Evolutionary conservation across 257 asterid genomes (phyloP).

Genomic region (Anisodus acutangulus): DNA sequence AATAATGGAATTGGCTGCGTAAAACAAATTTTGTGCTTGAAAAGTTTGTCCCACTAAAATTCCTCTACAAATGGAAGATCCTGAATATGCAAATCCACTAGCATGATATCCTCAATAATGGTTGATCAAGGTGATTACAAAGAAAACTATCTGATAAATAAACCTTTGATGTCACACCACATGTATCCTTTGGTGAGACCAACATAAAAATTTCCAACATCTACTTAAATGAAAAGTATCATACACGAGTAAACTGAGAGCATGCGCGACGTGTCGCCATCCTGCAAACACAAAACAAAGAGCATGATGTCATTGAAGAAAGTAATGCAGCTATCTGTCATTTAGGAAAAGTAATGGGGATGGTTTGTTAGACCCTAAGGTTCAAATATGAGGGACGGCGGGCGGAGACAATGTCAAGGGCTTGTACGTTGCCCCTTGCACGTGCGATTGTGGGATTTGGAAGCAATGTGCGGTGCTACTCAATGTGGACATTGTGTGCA

Average conservation of each 20-base stretch:
- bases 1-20: not conserved
- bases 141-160: not conserved
- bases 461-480: too few species aligned
- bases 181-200: not conserved
- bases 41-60: conserved; percentile 18
- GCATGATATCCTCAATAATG: not conserved
- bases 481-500: too few species aligned
- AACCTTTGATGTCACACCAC: conserved; percentile 18
- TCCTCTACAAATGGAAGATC: not conserved
- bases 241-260: conserved; percentile 3
- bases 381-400: too few species aligned
- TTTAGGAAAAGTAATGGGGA: too few species aligned
- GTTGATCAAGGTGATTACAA: conserved; percentile 9
- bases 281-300: too few species aligned
- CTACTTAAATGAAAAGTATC: not conserved
- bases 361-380: too few species aligned
- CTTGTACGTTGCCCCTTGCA: too few species aligned
- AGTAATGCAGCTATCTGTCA: too few species aligned
- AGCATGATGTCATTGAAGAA: too few species aligned
- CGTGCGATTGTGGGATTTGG: too few species aligned
- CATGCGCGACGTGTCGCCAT: not conserved
- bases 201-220: not conserved
- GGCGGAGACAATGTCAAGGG: too few species aligned
- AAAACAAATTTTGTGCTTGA: not conserved
- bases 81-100: not conserved